Percentiles rank a stretch among this genome's conserved stretches.
Evolutionary conservation across 257 asterid genomes (phyloP).

Genomic region (Misopates orontium): DNA sequence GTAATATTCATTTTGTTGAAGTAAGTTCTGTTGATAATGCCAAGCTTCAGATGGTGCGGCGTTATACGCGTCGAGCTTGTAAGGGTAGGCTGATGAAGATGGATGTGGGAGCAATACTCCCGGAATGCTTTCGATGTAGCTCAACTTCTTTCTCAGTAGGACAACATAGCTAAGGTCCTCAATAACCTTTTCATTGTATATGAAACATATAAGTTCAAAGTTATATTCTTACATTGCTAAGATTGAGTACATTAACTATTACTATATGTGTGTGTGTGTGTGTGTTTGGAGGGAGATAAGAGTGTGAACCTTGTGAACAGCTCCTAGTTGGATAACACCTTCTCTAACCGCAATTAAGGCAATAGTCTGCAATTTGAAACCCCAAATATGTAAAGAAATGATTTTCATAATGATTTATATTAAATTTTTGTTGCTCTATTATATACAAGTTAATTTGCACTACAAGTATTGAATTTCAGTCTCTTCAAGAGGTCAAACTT

Average conservation of each 20-base stretch:
- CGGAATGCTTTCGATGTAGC: conserved; percentile 95
- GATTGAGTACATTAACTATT: background rate
- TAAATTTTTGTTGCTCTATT: background rate
- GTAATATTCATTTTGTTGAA: conserved; percentile 33
- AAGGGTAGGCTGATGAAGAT: conserved; percentile 71
- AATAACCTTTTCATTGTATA: conserved; percentile 49
- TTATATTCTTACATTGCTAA: background rate
- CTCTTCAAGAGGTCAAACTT: no score
- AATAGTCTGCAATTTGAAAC: conserved; percentile 60
- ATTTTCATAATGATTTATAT: background rate
- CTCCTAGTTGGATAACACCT: conserved; percentile 95
- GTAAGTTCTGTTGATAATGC: conserved; percentile 42
- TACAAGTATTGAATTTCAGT: no score
- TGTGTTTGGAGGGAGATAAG: background rate
- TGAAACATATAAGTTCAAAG: background rate
- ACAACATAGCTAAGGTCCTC: conserved; percentile 94
- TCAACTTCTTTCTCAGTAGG: conserved; percentile 77
- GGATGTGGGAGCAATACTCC: conserved; percentile 95
- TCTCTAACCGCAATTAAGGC: conserved; percentile 98
- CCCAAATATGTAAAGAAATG: background rate
- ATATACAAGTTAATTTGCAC: no score
- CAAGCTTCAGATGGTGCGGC: conserved; percentile 44
- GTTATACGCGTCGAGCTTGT: conserved; percentile 44
- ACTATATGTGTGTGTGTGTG: conserved; percentile 13
- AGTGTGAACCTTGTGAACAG: conserved; percentile 73